Percentiles rank a stretch among this genome's conserved stretches.
phyloP scores from a whole-genome alignment of 352 stramenopile species.

The Pythium utonaiense region DNA sequence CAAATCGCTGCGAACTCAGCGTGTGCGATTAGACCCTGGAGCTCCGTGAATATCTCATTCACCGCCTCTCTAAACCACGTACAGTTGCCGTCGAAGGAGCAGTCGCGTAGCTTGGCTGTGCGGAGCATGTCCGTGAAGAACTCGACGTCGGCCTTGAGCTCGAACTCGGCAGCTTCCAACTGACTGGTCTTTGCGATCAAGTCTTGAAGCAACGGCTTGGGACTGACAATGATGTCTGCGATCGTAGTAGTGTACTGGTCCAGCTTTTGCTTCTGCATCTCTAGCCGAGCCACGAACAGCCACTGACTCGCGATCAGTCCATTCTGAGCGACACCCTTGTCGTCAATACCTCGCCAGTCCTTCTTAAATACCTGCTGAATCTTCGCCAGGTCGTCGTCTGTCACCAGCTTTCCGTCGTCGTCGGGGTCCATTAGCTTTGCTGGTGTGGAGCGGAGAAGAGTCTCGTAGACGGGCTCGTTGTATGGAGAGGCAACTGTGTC shows the following conservation, averaged over 20 bases:
- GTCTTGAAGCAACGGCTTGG: constrained; percentile 33
- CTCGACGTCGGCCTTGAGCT: constrained; percentile 52
- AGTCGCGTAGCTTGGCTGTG: constrained; percentile 53
- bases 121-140: constrained; percentile 54
- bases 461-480: constrained; percentile 36
- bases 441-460: constrained; percentile 45
- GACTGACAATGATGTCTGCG: constrained; percentile 29
- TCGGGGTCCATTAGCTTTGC: constrained; percentile 43
- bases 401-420: constrained; percentile 28
- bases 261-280: constrained; percentile 42
- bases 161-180: constrained; percentile 57
- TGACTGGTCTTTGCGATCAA: constrained; percentile 35
- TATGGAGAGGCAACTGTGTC: constrained; percentile 45
- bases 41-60: constrained; percentile 41
- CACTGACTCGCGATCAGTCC: constrained; percentile 38
- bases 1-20: constrained; percentile 35
- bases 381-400: constrained; percentile 30
- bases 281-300: constrained; percentile 41
- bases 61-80: constrained; percentile 41
- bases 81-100: constrained; percentile 51
- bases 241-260: constrained; percentile 31
- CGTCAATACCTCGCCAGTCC: constrained; percentile 43
- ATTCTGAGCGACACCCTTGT: constrained; percentile 42
- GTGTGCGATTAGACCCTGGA: constrained; percentile 42
- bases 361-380: constrained; percentile 52